These are phyloP conservation scores for Nyctanthes arbortristis DNA, from an alignment of 257 asterid genomes.

Conservation along the genomic window DNA sequence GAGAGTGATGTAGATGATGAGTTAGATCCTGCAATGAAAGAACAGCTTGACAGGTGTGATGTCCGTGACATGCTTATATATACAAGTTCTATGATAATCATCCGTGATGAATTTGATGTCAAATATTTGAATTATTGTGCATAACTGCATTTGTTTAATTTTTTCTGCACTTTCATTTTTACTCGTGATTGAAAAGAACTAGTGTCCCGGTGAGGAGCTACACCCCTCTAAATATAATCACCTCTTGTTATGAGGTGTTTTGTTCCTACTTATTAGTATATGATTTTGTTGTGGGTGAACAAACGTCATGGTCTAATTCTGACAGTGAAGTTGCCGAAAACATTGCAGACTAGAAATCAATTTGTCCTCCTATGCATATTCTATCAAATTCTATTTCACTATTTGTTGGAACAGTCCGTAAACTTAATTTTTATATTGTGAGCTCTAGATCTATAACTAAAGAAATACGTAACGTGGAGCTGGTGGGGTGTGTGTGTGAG, in stretches of 20 bases:
- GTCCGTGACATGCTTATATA: slow-evolving; percentile 12
- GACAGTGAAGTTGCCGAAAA: background rate
- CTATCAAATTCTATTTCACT: background rate
- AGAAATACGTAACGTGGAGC: background rate
- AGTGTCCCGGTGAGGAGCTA: no score
- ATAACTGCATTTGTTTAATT: background rate
- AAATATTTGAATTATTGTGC: background rate
- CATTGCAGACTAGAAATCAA: no score
- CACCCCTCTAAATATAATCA: no score
- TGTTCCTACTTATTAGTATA: background rate
- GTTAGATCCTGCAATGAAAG: slow-evolving; percentile 87
- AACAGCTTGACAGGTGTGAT: slow-evolving; percentile 79
- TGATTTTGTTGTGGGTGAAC: background rate
- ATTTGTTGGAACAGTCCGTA: background rate
- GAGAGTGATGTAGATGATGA: slow-evolving; percentile 77
- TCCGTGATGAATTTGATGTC: background rate
- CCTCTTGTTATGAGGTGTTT: background rate
- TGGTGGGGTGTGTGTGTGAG: background rate
- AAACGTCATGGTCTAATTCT: no score
- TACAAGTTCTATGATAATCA: slow-evolving; percentile 20
- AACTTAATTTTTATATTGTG: background rate
- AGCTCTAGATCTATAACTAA: background rate
- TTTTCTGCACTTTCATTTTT: background rate
- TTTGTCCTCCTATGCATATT: no score
- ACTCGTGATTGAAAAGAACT: background rate